Base-by-base conservation (phyloP, 257 asterid species). In the Petunia axillaris region DNA sequence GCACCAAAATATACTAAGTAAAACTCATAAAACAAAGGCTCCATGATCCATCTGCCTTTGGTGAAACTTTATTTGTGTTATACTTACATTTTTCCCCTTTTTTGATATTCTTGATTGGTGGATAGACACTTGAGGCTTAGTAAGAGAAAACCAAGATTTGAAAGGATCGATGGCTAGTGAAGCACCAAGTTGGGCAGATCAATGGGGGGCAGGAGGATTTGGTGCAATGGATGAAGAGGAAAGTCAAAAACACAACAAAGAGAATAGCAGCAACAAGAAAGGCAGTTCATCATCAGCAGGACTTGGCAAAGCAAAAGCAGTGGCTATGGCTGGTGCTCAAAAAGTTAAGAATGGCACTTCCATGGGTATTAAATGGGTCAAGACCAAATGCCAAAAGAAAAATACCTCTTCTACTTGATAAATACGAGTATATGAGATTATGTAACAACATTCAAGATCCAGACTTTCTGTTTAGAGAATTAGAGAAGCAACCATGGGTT, bases 151-250 rank as follows among this genome's bases (percentile, higher is more conserved):
- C n/a, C 53, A 66, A 66, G 53, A 66, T 84, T 76, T 78, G 75
- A 48, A 57, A 15, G 76, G 38, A 67, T 40, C 13, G 5, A 94
- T 93, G 97, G 90, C 94, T 38, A 78, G 83, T 0, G 97, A 91
- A 10, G 97, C 87, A 16, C 90, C 93, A 7, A 93, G 97, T 86
- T 95, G 98, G 99, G 98, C 97, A 64, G 99, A 95, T 90, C 99
- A 93, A 81, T 93, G 99, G 99, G 99, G 98, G 0, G 87, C 90
- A 53, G 97, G 98, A 78, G 98, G 98, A 1, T 78, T 93, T 80
- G 98, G 97, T 50, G 94, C 91, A 9, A 88, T 93, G 84, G 87
- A 81, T 1, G 87, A 68, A 41, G 91, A 82, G 8, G 89, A 90
- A 25, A 68, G 76, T 55, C 35, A 80, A 1, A 84, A 84, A 16